Base-by-base conservation (phyloP, 1,284 basidiomycete genomes). In the Naganishia cerealis region DNA sequence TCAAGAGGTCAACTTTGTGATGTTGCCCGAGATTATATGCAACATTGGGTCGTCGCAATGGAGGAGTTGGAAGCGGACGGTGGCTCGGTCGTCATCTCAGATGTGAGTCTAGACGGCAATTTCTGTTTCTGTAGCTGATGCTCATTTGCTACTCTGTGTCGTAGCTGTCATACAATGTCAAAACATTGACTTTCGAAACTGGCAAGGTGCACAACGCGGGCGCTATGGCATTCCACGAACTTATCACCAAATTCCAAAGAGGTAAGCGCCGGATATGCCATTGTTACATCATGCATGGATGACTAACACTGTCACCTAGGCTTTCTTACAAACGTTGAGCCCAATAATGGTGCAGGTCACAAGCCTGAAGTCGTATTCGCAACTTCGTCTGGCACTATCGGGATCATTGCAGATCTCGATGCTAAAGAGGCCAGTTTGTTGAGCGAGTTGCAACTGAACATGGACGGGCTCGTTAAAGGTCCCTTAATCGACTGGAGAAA, bases 371-470 rank as follows among this genome's bases (percentile, higher is more conserved):
- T 90, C 46, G 72, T 94, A 15, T 92, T 90, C 78, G 88, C 90
- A 75, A 91, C 92, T 0, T 83, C 88, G 0, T 86, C 88, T 4
- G 94, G 94, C 3, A 85, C 89, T 36, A 87, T 96, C 53, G 90
- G 91, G 12, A 83, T 90, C n/a, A 81, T 95, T 40, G 81, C 87
- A 2, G 86, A 92, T 67, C 81, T 92, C 26, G 81, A 83, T 24
- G 80, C 84, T 33, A 78, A 84, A 12, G 81, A 86, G 15, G 84
- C 88, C 0, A 79, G 88, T n/a, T 83, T 87, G 43, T 81, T 95
- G 74, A 87, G 87, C 1, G 86, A 85, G 40, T 80, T 96, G 50
- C 88, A 94, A 77, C 85, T 90, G 71, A 94, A 94, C 74, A 81
- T 96, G 80, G 85, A 85, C 8, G 82, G 82, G 43, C 80, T 83